Percentiles rank a stretch among this genome's conserved stretches.
Conservation (phyloP, 805 yeast genomes). For the Kuraishia molischiana region DNA sequence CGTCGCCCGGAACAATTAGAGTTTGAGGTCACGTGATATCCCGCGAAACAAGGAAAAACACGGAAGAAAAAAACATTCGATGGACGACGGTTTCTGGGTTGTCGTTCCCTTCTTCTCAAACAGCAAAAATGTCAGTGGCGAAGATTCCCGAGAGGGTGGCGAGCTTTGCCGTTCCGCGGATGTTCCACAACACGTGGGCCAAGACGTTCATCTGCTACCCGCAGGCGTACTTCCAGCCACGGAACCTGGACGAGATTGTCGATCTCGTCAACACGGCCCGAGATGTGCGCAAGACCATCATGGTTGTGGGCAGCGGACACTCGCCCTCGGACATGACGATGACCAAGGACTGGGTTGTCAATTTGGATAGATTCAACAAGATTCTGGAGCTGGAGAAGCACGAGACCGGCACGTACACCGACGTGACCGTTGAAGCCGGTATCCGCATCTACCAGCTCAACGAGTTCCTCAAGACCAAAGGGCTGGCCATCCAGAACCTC, state of each 20-base stretch:
- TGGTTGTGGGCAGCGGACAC: constrained; percentile 89
- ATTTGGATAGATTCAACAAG: constrained; percentile 64
- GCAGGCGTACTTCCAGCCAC: constrained; percentile 71
- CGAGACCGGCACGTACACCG: constrained; percentile 61
- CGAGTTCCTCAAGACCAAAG: constrained; percentile 47
- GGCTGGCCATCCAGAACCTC: constrained; percentile 78
- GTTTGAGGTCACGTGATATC: no score
- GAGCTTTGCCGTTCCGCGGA: constrained; percentile 25
- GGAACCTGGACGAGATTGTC: constrained; percentile 54
- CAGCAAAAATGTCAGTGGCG: constrained; percentile 13
- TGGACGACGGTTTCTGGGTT: no score
- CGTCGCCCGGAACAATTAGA: no score
- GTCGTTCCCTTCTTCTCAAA: no score
- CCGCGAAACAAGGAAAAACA: no score
- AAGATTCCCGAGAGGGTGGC: constrained; percentile 17
- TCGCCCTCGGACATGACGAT: constrained; percentile 89
- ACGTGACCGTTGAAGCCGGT: constrained; percentile 94
- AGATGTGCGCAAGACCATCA: constrained; percentile 48
- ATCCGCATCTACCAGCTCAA: constrained; percentile 69
- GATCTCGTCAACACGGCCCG: constrained; percentile 61
- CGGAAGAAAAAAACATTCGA: no score
- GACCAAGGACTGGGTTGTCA: constrained; percentile 82
- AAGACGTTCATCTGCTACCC: constrained; percentile 77
- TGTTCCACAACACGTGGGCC: constrained; percentile 76
- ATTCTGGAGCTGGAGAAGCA: constrained; percentile 37